Percentiles rank a stretch among this genome's conserved stretches.
Evolutionary conservation across 768 basidiomycete species (phyloP).

Genomic region (Suillus lakei): DNA sequence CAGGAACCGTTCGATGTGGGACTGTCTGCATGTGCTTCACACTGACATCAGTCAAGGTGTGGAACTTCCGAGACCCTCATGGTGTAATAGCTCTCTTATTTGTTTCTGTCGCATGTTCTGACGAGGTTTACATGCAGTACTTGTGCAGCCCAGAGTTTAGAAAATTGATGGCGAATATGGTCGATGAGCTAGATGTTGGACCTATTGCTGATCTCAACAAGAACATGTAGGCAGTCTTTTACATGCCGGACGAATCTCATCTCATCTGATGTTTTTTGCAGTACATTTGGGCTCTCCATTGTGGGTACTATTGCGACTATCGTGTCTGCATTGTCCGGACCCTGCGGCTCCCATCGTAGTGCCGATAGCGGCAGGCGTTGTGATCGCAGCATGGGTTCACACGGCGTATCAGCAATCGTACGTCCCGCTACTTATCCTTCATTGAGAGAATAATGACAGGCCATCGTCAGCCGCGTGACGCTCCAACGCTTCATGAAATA

Average conservation of each 20-base stretch:
- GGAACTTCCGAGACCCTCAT: constrained; percentile 22
- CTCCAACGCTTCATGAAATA: constrained; percentile 27
- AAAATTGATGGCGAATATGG: background rate
- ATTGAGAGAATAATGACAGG: background rate
- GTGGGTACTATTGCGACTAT: background rate
- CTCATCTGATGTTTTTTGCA: background rate
- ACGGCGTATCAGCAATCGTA: background rate
- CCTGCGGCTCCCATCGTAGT: background rate
- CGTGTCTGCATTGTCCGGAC: background rate
- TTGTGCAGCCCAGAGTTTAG: constrained; percentile 4
- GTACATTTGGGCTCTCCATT: background rate
- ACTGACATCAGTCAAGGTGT: constrained; percentile 21
- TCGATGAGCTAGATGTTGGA: background rate
- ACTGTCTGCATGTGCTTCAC: constrained; percentile 23
- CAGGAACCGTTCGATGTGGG: background rate
- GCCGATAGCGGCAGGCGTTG: background rate
- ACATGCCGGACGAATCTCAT: background rate
- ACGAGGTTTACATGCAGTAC: background rate
- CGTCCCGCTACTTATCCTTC: background rate
- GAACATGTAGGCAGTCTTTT: background rate
- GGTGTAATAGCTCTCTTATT: background rate
- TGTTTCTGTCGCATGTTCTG: background rate
- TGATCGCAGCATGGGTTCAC: background rate
- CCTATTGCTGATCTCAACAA: background rate
- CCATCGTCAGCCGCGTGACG: constrained; percentile 4